Evolutionary conservation across 352 stramenopile species (phyloP).

Genomic region (Thraustotheca clavata): DNA sequence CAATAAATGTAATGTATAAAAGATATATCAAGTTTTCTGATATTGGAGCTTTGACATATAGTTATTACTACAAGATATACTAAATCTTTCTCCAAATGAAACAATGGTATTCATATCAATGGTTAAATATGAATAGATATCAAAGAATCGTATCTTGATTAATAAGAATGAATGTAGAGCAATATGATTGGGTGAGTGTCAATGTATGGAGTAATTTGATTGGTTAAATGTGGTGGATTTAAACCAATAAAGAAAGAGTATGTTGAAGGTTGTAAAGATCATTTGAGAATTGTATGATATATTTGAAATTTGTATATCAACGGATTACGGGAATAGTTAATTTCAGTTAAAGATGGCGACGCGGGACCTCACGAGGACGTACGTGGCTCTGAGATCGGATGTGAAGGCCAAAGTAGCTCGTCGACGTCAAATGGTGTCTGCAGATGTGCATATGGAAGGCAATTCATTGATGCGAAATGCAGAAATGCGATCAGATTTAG

Average conservation of each 20-base stretch:
- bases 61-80: too few species aligned
- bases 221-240: not conserved
- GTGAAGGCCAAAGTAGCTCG: slow-evolving; percentile 77
- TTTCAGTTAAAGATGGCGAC: slow-evolving; percentile 50
- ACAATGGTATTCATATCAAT: too few species aligned
- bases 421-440: slow-evolving; percentile 62
- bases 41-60: too few species aligned
- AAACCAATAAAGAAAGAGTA: too few species aligned
- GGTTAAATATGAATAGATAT: too few species aligned
- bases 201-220: not conserved
- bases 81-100: too few species aligned
- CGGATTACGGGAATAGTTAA: slow-evolving; percentile 12
- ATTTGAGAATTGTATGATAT: slow-evolving; percentile 13
- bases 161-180: too few species aligned
- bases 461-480: slow-evolving; percentile 59
- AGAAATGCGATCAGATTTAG: slow-evolving; percentile 23
- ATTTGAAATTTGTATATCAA: slow-evolving; percentile 11
- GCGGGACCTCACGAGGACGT: slow-evolving; percentile 62
- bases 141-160: too few species aligned
- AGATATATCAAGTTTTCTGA: too few species aligned
- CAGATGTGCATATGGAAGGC: slow-evolving; percentile 20
- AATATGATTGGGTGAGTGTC: too few species aligned
- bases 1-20: too few species aligned
- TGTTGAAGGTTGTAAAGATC: too few species aligned
- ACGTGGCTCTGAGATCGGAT: slow-evolving; percentile 58